phyloP scores from a whole-genome alignment of 1,139 yeast genomes.

The Suhomyces bokatorum region DNA sequence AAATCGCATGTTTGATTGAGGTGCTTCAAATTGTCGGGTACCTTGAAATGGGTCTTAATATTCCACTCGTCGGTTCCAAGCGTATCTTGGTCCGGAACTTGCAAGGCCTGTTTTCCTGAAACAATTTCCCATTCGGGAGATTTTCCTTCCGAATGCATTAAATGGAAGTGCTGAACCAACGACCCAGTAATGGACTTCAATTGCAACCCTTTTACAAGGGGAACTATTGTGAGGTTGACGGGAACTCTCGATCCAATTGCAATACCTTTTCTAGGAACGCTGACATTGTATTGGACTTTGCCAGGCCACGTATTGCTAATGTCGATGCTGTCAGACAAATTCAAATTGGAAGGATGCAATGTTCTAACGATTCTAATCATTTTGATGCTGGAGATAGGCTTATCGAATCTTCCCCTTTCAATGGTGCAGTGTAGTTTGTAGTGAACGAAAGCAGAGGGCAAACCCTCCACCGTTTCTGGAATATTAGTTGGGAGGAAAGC shows the following conservation, averaged over 20 bases:
- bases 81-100: slow-evolving; percentile 27
- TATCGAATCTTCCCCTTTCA: slow-evolving; percentile 55
- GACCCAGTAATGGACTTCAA: slow-evolving; percentile 51
- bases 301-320: slow-evolving; percentile 66
- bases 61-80: slow-evolving; percentile 51
- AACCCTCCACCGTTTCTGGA: slow-evolving; percentile 69
- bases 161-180: slow-evolving; percentile 53
- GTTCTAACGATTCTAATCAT: slow-evolving; percentile 48
- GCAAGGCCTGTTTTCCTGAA: slow-evolving; percentile 32
- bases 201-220: slow-evolving; percentile 57
- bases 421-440: slow-evolving; percentile 56
- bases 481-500: slow-evolving; percentile 57
- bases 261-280: slow-evolving; percentile 55
- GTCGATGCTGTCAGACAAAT: slow-evolving; percentile 55
- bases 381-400: slow-evolving; percentile 36
- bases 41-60: slow-evolving; percentile 46
- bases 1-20: slow-evolving; percentile 61
- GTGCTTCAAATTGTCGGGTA: slow-evolving; percentile 53
- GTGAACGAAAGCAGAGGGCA: slow-evolving; percentile 53
- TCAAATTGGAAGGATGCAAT: slow-evolving; percentile 50
- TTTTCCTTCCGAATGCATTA: slow-evolving; percentile 37
- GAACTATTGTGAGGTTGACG: slow-evolving; percentile 54
- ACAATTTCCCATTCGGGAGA: slow-evolving; percentile 47
- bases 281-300: slow-evolving; percentile 63
- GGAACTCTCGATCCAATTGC: slow-evolving; percentile 61